Evolutionary conservation across 106 monocot species (phyloP), one percentile per base, ranked within the genome.

Genomic region (Narthecium ossifragum): DNA sequence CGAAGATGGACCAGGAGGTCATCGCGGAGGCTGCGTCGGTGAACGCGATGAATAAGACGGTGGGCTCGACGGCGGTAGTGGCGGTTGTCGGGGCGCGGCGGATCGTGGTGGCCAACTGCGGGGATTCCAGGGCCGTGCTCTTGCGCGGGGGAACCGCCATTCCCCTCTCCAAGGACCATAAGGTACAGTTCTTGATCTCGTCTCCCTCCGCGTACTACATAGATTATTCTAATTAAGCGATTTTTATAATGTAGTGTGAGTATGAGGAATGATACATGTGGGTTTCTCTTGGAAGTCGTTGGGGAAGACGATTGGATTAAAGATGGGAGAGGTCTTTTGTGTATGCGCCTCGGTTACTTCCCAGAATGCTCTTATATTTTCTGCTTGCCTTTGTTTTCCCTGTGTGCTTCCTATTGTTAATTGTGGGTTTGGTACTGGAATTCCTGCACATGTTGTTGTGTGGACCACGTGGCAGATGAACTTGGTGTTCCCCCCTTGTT

Each of bases 41-140:
- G 21, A 57, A 67, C 18, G 67, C 31, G 32, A 54, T 55, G 36
- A 75, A 77, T 51, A 55, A 39, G 68, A 90, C 81, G 51, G 73
- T 86, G 55, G 91, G 91, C 8, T 91, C 91, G 30, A 91, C 91
- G 20, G 91, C 91, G 21, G 80, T 88, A 34, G 83, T 80, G 34
- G 79, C 80, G 28, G 77, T 80, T 24, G 73, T 88, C 45, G 83
- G 70, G 3, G 18, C 30, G 5, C 34, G 53, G 57, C 36, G 52
- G 55, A 84, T 88, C 61, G 76, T 80, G 11, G 83, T 88, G 25
- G 88, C 77, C 11, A 88, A 88, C 73, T 88, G 88, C 52, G 88
- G 88, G 11, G 88, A 83, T 53, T 88, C 77, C 6, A 56, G 88
- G 33, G 88, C 88, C 21, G 83, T 88, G 45, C 73, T 88, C 48